A percentile compares a stretch with the other conserved stretches of the same genome.
phyloP scores from a whole-genome alignment of 2,329 filamentous ascomycete genomes.

The Claviceps sp. region DNA sequence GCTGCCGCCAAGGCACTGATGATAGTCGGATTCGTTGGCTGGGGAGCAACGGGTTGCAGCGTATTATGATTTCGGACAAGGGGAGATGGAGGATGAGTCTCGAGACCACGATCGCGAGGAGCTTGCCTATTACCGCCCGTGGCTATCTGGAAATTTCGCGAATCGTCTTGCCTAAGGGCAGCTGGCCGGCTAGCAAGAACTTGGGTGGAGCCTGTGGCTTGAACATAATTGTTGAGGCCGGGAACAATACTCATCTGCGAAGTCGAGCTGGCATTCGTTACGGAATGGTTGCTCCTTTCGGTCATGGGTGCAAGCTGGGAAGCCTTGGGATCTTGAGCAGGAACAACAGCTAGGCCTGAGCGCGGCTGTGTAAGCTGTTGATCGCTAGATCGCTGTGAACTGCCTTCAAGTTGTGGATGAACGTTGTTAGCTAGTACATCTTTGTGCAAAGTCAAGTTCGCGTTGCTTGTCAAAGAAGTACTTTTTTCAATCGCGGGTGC shows the following conservation, averaged over 20 bases:
- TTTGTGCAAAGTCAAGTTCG: conserved; percentile 6
- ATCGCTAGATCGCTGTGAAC: neutral
- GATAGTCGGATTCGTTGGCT: conserved; percentile 56
- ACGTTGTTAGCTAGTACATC: neutral
- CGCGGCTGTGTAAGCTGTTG: neutral
- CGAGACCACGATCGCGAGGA: conserved; percentile 14
- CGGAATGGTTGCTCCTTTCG: neutral
- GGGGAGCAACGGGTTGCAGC: conserved; percentile 58
- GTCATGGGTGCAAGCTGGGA: neutral
- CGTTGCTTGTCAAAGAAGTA: neutral
- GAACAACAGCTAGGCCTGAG: neutral
- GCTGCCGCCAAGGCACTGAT: conserved; percentile 24
- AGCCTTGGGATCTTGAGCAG: neutral
- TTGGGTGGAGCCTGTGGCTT: conserved; percentile 6
- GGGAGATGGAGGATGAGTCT: conserved; percentile 36
- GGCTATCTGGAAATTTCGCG: conserved; percentile 12
- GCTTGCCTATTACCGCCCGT: conserved; percentile 7
- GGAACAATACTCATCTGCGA: conserved; percentile 14
- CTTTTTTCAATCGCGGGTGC: neutral
- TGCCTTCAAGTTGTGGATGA: neutral
- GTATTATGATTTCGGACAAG: conserved; percentile 65
- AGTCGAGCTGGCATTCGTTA: conserved; percentile 5
- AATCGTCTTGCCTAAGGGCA: conserved; percentile 18
- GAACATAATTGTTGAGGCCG: conserved; percentile 18
- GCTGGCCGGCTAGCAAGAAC: conserved; percentile 25